Percentiles rank a stretch among this genome's conserved stretches.
These are phyloP conservation scores for Phytophthora agathidicida DNA, from an alignment of 352 stramenopile genomes.

Conservation along the genomic window DNA sequence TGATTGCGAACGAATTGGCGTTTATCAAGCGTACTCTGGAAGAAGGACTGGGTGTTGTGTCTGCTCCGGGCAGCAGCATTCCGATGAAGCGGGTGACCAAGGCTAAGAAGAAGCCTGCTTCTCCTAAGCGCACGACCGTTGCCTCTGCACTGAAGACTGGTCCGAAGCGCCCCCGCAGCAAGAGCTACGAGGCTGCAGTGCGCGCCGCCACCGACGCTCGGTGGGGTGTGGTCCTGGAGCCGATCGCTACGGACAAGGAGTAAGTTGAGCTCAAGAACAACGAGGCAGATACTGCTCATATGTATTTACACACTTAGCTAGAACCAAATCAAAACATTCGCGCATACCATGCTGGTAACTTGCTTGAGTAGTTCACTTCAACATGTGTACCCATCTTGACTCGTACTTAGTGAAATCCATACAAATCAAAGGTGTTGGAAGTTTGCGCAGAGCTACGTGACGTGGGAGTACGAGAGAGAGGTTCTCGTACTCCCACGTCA, in stretches of 20 bases:
- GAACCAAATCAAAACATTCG: slow-evolving; percentile 13
- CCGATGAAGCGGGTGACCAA: slow-evolving; percentile 8
- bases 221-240: slow-evolving; percentile 36
- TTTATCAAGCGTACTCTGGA: slow-evolving; percentile 45
- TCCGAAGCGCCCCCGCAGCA: slow-evolving; percentile 20
- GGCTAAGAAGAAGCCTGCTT: slow-evolving; percentile 18
- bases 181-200: slow-evolving; percentile 37
- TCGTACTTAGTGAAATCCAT: no score
- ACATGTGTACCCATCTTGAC: no score
- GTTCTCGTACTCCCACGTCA: no score
- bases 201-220: slow-evolving; percentile 29
- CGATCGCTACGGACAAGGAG: slow-evolving; percentile 28
- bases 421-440: no score
- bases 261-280: slow-evolving; percentile 15
- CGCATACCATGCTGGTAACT: no score
- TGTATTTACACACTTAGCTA: slow-evolving; percentile 37
- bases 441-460: no score
- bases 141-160: slow-evolving; percentile 6
- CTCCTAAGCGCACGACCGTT: slow-evolving; percentile 6
- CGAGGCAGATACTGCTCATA: slow-evolving; percentile 9
- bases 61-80: slow-evolving; percentile 7
- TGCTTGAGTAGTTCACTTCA: no score
- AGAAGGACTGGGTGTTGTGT: slow-evolving; percentile 29
- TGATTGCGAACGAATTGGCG: slow-evolving; percentile 51
- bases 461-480: no score